phyloP scores from a whole-genome alignment of 2,329 filamentous ascomycete genomes.

The Dichotomopilus funicola region DNA sequence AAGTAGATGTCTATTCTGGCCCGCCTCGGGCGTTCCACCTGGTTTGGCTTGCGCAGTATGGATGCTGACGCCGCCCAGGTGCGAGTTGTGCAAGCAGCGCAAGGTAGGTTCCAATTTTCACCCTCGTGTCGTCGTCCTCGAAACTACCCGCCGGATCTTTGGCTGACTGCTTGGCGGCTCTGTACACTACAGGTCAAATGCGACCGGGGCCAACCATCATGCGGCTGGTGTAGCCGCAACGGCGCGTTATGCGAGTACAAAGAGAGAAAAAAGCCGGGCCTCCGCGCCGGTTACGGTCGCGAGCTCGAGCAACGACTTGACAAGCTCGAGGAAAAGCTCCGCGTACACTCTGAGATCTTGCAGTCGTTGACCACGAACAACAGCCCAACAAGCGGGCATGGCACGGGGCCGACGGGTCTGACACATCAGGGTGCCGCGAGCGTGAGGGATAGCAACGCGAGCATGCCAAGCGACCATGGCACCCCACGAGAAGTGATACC shows the following conservation, averaged over 20 bases:
- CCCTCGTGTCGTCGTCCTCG: not conserved
- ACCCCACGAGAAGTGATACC: slow-evolving; percentile 44
- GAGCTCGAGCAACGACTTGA: slow-evolving; percentile 68
- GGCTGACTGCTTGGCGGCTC: not conserved
- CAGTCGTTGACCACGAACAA: slow-evolving; percentile 44
- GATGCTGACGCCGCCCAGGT: slow-evolving; percentile 37
- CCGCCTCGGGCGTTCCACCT: slow-evolving; percentile 15
- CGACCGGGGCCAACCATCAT: slow-evolving; percentile 67
- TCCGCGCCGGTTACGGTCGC: slow-evolving; percentile 62
- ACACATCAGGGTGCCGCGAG: slow-evolving; percentile 32
- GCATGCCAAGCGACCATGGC: slow-evolving; percentile 45
- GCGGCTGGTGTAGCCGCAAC: slow-evolving; percentile 62
- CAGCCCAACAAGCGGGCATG: slow-evolving; percentile 27
- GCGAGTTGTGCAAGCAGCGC: slow-evolving; percentile 73
- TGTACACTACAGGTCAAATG: slow-evolving; percentile 54
- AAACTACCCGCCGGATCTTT: not conserved
- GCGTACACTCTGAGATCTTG: slow-evolving; percentile 60
- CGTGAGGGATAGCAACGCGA: slow-evolving; percentile 44
- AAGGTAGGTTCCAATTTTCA: slow-evolving; percentile 48
- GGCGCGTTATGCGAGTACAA: slow-evolving; percentile 60
- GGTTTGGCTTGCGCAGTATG: not conserved
- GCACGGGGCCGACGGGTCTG: slow-evolving; percentile 1
- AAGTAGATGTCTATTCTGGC: slow-evolving; percentile 27
- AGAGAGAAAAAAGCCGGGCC: slow-evolving; percentile 60
- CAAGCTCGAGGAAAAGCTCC: slow-evolving; percentile 59